Percentiles rank a stretch among this genome's conserved stretches.
Evolutionary conservation across 2,329 filamentous ascomycete species (phyloP).

Genomic region (Penicillium glabrum): DNA sequence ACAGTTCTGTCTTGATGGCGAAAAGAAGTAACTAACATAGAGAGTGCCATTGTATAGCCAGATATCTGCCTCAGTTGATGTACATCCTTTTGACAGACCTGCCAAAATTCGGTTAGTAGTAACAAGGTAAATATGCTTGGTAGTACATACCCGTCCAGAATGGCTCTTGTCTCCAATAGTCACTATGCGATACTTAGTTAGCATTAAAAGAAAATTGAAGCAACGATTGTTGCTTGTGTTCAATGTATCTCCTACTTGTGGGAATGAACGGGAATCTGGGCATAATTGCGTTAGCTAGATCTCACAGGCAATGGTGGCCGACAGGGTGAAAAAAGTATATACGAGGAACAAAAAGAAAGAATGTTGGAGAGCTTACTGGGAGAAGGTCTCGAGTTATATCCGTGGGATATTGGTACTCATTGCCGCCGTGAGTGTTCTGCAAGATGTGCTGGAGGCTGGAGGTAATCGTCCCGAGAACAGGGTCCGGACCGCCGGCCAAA

Average conservation of each 20-base stretch:
- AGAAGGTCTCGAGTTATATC: constrained; percentile 61
- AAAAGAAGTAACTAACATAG: constrained; percentile 42
- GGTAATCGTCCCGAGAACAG: constrained; percentile 34
- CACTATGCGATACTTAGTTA: constrained; percentile 41
- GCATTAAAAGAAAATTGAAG: not conserved
- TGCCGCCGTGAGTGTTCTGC: constrained; percentile 52
- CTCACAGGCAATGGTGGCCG: not conserved
- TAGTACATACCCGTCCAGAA: constrained; percentile 45
- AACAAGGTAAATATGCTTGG: not conserved
- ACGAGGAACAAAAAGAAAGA: too few relatives aligned
- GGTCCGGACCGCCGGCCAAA: constrained; percentile 23
- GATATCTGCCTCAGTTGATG: constrained; percentile 61
- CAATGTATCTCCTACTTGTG: constrained; percentile 36
- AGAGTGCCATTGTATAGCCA: constrained; percentile 59
- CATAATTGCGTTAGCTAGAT: constrained; percentile 13
- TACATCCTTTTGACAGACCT: constrained; percentile 58
- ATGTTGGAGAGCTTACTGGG: constrained; percentile 45
- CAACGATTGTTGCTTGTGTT: not conserved
- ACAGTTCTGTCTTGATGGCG: not conserved
- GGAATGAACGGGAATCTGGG: constrained; percentile 42
- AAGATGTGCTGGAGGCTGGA: constrained; percentile 57
- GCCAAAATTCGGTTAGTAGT: constrained; percentile 21
- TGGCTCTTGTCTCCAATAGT: constrained; percentile 54
- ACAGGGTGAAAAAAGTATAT: not conserved
- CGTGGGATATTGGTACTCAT: constrained; percentile 60